phyloP scores from a whole-genome alignment of 129 eudicot genomes.

The Saposhnikovia divaricata region DNA sequence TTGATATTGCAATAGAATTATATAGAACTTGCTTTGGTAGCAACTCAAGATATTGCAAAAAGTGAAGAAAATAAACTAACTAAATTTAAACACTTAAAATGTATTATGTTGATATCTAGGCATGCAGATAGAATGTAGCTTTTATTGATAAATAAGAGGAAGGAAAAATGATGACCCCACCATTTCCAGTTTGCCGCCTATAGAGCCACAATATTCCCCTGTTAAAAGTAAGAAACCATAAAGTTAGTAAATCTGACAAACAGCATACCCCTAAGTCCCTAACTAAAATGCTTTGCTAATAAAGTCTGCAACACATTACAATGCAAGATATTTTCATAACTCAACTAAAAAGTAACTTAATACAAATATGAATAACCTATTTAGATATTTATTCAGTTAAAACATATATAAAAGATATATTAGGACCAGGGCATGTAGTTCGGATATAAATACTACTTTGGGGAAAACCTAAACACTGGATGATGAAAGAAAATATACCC shows the following conservation, averaged over 20 bases:
- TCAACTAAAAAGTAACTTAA: not conserved
- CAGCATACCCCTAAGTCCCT: not conserved
- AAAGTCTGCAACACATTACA: not conserved
- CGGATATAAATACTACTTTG: too few species aligned
- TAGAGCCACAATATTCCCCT: slow-evolving; percentile 86
- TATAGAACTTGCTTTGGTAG: not conserved
- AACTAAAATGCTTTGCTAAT: not conserved
- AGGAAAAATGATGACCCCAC: slow-evolving; percentile 26
- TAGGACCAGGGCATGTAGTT: not conserved
- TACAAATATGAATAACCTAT: not conserved
- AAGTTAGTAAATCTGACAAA: not conserved
- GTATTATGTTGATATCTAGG: not conserved
- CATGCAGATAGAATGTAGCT: not conserved
- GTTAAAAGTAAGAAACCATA: slow-evolving; percentile 21
- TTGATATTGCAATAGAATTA: too few species aligned
- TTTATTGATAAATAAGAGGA: not conserved
- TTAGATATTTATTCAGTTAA: not conserved
- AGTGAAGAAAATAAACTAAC: not conserved
- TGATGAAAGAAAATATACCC: not conserved
- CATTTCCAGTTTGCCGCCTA: slow-evolving; percentile 81
- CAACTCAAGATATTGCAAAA: not conserved
- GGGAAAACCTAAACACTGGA: not conserved
- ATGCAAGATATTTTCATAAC: not conserved
- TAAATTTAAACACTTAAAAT: not conserved
- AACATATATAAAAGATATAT: not conserved